These are phyloP conservation scores for Uncinocarpus reesii DNA, from an alignment of 2,329 filamentous ascomycete genomes.

Conservation along the genomic window DNA sequence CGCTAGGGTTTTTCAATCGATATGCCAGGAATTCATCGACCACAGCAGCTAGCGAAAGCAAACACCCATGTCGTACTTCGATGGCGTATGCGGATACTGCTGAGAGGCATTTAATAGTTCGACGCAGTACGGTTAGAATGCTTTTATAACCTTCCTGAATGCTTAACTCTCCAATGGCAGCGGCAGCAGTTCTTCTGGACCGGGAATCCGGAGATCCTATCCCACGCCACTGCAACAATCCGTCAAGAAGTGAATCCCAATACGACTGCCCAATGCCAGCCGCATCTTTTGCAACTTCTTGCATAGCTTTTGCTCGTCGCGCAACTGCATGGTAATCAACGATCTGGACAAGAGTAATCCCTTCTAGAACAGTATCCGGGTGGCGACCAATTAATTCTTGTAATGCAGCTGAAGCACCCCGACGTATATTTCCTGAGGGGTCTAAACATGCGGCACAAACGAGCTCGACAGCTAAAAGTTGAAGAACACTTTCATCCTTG, in stretches of 20 bases:
- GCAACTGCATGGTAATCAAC: constrained; percentile 93
- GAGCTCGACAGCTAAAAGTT: constrained; percentile 70
- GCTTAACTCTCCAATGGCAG: constrained; percentile 50
- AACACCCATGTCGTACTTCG: constrained; percentile 37
- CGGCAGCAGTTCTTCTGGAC: constrained; percentile 62
- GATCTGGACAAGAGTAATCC: constrained; percentile 75
- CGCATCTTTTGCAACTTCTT: constrained; percentile 61
- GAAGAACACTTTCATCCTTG: constrained; percentile 45
- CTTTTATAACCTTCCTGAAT: constrained; percentile 26
- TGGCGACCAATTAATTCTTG: constrained; percentile 92
- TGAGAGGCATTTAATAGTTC: constrained; percentile 27
- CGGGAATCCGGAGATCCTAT: constrained; percentile 66
- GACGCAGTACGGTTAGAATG: constrained; percentile 26
- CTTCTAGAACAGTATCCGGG: constrained; percentile 69
- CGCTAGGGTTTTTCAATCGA: constrained; percentile 16
- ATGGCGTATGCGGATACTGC: constrained; percentile 33
- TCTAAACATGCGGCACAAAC: constrained; percentile 76
- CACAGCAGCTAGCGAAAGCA: constrained; percentile 33
- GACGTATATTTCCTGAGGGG: constrained; percentile 81
- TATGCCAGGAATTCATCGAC: constrained; percentile 27
- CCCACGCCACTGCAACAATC: constrained; percentile 74
- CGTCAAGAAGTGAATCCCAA: constrained; percentile 59
- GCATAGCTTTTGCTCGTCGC: constrained; percentile 69
- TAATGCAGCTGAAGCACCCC: constrained; percentile 82
- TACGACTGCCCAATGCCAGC: constrained; percentile 55